Base-by-base conservation (phyloP, 805 yeast species). In the Metschnikowia dekortorum region DNA sequence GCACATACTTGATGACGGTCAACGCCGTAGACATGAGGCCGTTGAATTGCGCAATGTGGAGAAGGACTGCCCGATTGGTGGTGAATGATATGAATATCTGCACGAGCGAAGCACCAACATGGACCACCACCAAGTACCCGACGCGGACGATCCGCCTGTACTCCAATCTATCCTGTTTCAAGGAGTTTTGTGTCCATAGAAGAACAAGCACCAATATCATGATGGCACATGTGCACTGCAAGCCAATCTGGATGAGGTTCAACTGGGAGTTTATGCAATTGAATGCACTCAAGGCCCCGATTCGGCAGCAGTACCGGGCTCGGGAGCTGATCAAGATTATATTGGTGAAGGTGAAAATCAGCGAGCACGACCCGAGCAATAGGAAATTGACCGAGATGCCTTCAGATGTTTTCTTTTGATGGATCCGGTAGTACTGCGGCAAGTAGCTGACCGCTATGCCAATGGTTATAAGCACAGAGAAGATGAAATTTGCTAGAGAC, bases 311-410 rank as follows among this genome's bases (percentile, higher is more conserved):
- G 31, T 73, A 64, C 30, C 87, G 62, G 0, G 89, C 87, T 0
- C 80, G 76, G 14, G 79, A 66, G 5, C 87, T 79, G 10, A 88
- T 74, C 32, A 88, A 65, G 4, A 83, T 64, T 43, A 89, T 77
- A 60, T 89, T 89, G 16, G 85, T 73, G 44, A 84, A 67, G 0
- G 92, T 82, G 58, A 84, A 78, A 30, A 83, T 67, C n/a, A 87
- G 83, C 18, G 91, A 81, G 44, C 84, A 65, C 4, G 85, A 79
- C 4, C 94, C 94, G 38, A 89, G 74, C 11, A 89, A 67, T 32
- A 89, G 70, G 61, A 83, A 89, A 57, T 78, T 73, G 10, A 91
- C 87, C 5, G 91, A 84, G 22, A 89, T 69, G 4, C 96, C 96
- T 61, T 87, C 90, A 10, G 91, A 82, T 6, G 89, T 76, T 45